Evolutionary conservation across 2,329 filamentous ascomycete species (phyloP).

Genomic region (Mariannaea sp.): DNA sequence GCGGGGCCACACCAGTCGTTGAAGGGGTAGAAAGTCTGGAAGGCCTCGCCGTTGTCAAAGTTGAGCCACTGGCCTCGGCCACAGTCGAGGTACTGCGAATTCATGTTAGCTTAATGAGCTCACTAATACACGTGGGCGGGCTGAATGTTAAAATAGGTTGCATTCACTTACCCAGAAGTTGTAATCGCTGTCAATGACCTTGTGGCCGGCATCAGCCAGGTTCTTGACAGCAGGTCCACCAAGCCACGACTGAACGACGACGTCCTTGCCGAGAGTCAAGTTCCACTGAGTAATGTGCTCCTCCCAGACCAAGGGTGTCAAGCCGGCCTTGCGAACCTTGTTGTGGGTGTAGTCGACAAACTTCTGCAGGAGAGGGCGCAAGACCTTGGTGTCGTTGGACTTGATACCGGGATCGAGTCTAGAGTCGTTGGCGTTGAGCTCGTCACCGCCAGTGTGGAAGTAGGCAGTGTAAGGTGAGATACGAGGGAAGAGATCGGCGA

Average conservation of each 20-base stretch:
- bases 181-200: constrained; percentile 76
- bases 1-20: constrained; percentile 79
- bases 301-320: constrained; percentile 84
- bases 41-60: constrained; percentile 62
- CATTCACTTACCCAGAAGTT: constrained; percentile 71
- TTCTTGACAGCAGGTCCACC: constrained; percentile 64
- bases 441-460: constrained; percentile 88
- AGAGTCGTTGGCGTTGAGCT: constrained; percentile 73
- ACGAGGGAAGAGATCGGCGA: constrained; percentile 77
- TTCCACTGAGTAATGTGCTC: constrained; percentile 84
- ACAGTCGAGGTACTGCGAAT: constrained; percentile 75
- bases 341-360: constrained; percentile 74
- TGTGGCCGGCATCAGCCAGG: constrained; percentile 66
- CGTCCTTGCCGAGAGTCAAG: constrained; percentile 70
- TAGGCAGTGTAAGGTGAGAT: constrained; percentile 70
- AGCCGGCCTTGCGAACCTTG: constrained; percentile 64
- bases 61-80: constrained; percentile 80
- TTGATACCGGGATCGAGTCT: constrained; percentile 72
- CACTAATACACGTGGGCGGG: no score
- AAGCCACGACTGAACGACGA: constrained; percentile 81
- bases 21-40: constrained; percentile 67
- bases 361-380: constrained; percentile 77
- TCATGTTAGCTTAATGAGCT: background rate
- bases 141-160: background rate
- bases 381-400: constrained; percentile 66